Conservation (phyloP, 192 early-diverging fungal genomes). For the Umbelopsis sp. region DNA sequence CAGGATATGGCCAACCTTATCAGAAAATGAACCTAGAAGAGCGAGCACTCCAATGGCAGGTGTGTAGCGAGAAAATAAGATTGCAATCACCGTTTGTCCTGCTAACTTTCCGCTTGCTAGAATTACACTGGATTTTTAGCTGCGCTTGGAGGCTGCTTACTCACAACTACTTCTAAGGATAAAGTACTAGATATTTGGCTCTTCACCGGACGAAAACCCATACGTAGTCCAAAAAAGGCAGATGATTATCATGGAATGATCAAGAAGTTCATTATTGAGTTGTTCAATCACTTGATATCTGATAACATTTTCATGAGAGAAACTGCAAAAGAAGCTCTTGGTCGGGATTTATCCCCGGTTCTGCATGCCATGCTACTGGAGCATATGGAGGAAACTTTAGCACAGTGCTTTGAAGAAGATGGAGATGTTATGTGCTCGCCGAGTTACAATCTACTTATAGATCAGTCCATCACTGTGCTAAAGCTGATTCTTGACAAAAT, state of each 20-base stretch:
- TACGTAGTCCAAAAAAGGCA: background rate
- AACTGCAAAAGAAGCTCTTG: constrained; percentile 79
- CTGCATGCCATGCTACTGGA: constrained; percentile 67
- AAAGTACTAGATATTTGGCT: constrained; percentile 2
- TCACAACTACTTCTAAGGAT: constrained; percentile 6
- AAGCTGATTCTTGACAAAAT: constrained; percentile 71
- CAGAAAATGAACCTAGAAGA: background rate
- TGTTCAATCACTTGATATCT: constrained; percentile 72
- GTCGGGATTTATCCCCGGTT: constrained; percentile 65
- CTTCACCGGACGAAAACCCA: constrained; percentile 1
- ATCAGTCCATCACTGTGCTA: constrained; percentile 67
- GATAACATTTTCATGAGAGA: constrained; percentile 79
- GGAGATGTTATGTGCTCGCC: constrained; percentile 56
- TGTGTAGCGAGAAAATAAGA: background rate
- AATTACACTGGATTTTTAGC: constrained; percentile 83
- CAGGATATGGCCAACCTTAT: background rate
- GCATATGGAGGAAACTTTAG: constrained; percentile 58
- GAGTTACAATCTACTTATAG: constrained; percentile 65
- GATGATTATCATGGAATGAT: constrained; percentile 57
- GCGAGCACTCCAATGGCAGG: constrained; percentile 7
- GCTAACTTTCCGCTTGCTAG: constrained; percentile 58
- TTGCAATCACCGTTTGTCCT: constrained; percentile 29
- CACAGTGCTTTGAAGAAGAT: constrained; percentile 60
- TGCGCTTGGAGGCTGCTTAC: constrained; percentile 71
- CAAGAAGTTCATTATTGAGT: constrained; percentile 69